These are phyloP conservation scores for Backusella parvicylindrica DNA, from an alignment of 192 early-diverging fungal genomes.

Conservation along the genomic window DNA sequence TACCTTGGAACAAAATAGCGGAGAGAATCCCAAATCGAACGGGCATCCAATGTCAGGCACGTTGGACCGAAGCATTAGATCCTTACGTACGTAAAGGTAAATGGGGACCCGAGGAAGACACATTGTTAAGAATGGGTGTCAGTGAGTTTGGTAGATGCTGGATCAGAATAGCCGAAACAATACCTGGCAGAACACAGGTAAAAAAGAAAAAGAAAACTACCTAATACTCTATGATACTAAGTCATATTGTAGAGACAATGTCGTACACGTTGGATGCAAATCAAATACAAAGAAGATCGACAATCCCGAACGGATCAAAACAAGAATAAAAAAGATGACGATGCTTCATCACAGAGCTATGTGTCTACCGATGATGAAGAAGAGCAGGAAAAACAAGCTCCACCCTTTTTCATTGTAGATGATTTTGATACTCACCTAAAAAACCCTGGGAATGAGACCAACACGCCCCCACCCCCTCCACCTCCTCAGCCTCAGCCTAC, in stretches of 20 bases:
- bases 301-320: constrained; percentile 11
- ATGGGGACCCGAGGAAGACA: constrained; percentile 51
- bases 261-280: constrained; percentile 58
- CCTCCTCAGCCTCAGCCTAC: background rate
- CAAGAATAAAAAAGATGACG: background rate
- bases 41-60: constrained; percentile 58
- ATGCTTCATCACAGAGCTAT: constrained; percentile 18
- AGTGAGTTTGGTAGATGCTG: constrained; percentile 41
- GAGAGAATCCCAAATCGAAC: constrained; percentile 47
- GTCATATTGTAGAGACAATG: constrained; percentile 44
- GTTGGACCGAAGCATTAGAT: constrained; percentile 58
- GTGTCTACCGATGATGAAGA: constrained; percentile 7
- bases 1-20: constrained; percentile 49
- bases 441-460: background rate
- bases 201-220: background rate
- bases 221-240: too few relatives aligned
- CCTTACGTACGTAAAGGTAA: constrained; percentile 51
- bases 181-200: constrained; percentile 54
- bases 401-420: constrained; percentile 10
- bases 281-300: constrained; percentile 38
- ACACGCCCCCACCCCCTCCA: background rate
- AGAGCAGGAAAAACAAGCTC: constrained; percentile 8
- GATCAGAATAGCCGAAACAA: constrained; percentile 58
- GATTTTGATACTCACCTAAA: constrained; percentile 9
- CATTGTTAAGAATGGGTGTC: constrained; percentile 52